Conservation (phyloP, 345 rosid species). For the Gynandropsis gynandra region DNA sequence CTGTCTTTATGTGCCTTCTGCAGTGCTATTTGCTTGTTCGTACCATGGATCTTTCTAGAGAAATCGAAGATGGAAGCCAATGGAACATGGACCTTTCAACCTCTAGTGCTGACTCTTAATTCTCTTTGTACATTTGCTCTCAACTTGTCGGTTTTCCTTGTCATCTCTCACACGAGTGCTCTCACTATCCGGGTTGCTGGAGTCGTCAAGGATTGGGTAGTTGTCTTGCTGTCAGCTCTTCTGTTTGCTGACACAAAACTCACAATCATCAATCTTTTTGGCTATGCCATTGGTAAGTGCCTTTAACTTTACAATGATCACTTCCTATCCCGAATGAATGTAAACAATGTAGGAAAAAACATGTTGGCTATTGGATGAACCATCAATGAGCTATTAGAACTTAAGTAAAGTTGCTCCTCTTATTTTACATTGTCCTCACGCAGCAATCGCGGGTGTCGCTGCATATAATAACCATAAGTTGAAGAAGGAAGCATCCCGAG, state of each 20-base stretch:
- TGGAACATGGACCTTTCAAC: slow-evolving; percentile 68
- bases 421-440: slow-evolving; percentile 5
- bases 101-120: slow-evolving; percentile 59
- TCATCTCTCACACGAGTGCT: slow-evolving; percentile 96
- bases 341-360: neutral
- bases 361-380: neutral
- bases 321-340: neutral
- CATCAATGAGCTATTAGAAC: neutral
- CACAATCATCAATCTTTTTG: slow-evolving; percentile 74
- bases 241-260: slow-evolving; percentile 88
- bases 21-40: slow-evolving; percentile 83
- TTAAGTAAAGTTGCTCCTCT: neutral
- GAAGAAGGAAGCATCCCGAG: slow-evolving; percentile 71
- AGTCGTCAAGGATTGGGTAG: slow-evolving; percentile 98
- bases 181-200: slow-evolving; percentile 98
- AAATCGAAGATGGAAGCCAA: slow-evolving; percentile 77
- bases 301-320: neutral
- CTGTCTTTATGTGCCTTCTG: slow-evolving; percentile 19
- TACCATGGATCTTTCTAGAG: slow-evolving; percentile 96
- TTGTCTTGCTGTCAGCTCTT: slow-evolving; percentile 82
- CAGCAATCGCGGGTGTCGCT: slow-evolving; percentile 93
- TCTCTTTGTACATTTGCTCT: slow-evolving; percentile 92
- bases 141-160: slow-evolving; percentile 92
- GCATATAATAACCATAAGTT: slow-evolving; percentile 90
- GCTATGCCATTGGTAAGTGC: slow-evolving; percentile 79